A percentile compares a stretch with the other conserved stretches of the same genome.
phyloP scores from a whole-genome alignment of 305 asterid genomes.

The Withania somnifera region DNA sequence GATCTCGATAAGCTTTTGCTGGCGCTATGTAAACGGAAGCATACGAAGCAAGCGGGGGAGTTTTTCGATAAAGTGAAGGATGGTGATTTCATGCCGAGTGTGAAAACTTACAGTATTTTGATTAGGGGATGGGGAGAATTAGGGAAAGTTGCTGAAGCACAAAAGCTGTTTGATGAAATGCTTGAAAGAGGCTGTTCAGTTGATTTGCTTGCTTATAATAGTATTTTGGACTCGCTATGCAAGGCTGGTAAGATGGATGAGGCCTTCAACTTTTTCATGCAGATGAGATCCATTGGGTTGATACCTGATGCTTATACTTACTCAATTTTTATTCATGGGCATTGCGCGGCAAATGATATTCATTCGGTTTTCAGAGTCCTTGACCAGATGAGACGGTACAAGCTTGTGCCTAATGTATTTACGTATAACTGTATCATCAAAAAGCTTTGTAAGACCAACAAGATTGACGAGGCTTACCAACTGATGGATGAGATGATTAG shows the following conservation, averaged over 20 bases:
- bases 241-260: conserved; percentile 66
- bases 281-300: conserved; percentile 46
- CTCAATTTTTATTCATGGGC: conserved; percentile 60
- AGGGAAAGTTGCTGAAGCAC: conserved; percentile 40
- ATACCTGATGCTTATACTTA: conserved; percentile 75
- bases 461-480: conserved; percentile 59
- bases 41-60: conserved; percentile 57
- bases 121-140: conserved; percentile 74
- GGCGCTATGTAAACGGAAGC: conserved; percentile 59
- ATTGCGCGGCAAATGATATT: conserved; percentile 46
- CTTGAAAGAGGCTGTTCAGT: conserved; percentile 39
- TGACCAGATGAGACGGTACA: conserved; percentile 58
- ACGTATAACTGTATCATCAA: conserved; percentile 65
- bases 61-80: conserved; percentile 47
- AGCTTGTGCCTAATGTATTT: conserved; percentile 57
- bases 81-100: conserved; percentile 29
- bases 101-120: conserved; percentile 73
- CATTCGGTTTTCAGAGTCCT: conserved; percentile 60
- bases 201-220: conserved; percentile 77
- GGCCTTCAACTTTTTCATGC: conserved; percentile 43
- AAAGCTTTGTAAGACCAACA: conserved; percentile 57
- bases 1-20: conserved; percentile 69
- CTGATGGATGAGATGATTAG: conserved; percentile 62
- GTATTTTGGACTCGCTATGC: conserved; percentile 57
- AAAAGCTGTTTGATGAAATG: conserved; percentile 72